Evolutionary conservation across 169 alveolate genomes (phyloP).

Genomic region (Cyclospora cayetanensis): DNA sequence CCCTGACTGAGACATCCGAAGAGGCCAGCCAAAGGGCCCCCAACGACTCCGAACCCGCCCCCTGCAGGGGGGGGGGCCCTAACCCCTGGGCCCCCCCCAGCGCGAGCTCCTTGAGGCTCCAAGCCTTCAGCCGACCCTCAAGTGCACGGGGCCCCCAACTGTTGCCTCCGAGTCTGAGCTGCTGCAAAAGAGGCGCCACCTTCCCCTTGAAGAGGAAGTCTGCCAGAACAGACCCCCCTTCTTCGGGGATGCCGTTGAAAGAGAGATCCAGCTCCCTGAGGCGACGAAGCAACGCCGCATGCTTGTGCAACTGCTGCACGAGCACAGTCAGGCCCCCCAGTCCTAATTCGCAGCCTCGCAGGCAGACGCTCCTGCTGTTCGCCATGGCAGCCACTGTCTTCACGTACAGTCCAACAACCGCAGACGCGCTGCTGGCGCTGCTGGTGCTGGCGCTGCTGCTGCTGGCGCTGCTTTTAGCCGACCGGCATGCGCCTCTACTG

Average conservation of each 20-base stretch:
- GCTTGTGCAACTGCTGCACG: background rate
- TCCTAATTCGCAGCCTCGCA: background rate
- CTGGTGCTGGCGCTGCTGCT: background rate
- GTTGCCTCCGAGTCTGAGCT: conserved; percentile 8
- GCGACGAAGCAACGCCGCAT: background rate
- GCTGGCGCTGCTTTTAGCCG: conserved; percentile 20
- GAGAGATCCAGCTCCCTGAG: background rate
- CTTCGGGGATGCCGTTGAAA: background rate
- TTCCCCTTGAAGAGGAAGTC: background rate
- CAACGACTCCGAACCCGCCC: background rate
- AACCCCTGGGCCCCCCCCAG: background rate
- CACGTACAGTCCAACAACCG: background rate
- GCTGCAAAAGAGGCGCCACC: conserved; percentile 38
- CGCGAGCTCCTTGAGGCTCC: background rate
- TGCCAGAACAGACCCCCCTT: background rate
- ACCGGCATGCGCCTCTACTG: too few species aligned
- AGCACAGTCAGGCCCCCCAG: background rate
- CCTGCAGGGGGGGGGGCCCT: conserved; percentile 29
- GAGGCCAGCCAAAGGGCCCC: background rate
- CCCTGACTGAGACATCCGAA: background rate
- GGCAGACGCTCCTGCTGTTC: background rate
- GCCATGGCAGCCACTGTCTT: background rate
- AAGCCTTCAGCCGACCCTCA: background rate
- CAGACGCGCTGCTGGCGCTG: background rate
- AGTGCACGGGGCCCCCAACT: conserved; percentile 24